These are phyloP conservation scores for Mallotus japonicus DNA, from an alignment of 441 rosid genomes.

Conservation along the genomic window DNA sequence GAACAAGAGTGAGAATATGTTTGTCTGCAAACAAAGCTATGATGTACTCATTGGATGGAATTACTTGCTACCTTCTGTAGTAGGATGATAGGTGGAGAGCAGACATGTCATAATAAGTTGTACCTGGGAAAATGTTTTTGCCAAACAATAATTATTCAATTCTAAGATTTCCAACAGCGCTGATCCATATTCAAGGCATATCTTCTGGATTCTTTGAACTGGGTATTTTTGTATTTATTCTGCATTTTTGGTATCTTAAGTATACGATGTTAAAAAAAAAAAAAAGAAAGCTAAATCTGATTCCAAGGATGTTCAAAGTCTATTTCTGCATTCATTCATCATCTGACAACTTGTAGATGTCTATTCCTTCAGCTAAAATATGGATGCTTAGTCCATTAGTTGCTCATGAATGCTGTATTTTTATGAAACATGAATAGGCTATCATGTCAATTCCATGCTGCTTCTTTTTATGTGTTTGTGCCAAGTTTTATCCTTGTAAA, in stretches of 20 bases:
- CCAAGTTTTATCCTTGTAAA: neutral
- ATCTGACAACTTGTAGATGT: neutral
- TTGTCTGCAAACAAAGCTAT: neutral
- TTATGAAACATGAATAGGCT: neutral
- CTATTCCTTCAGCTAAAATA: neutral
- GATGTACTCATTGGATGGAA: neutral
- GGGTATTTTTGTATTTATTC: neutral
- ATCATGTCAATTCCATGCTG: neutral
- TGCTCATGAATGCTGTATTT: neutral
- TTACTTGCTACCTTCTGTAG: neutral
- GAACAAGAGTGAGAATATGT: neutral
- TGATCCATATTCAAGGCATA: neutral
- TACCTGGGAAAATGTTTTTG: neutral
- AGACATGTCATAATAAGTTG: neutral
- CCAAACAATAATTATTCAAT: neutral
- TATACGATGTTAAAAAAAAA: neutral
- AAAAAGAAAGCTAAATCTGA: neutral
- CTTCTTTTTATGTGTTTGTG: neutral
- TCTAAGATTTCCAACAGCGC: neutral
- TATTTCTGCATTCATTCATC: neutral
- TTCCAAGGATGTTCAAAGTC: neutral
- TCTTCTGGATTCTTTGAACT: conserved; percentile 11
- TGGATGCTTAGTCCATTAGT: neutral
- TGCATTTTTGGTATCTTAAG: neutral
- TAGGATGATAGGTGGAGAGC: neutral